These are phyloP conservation scores for Aegilops sharonensis DNA, from an alignment of 176 grass and related monocot species.

Conservation along the genomic window DNA sequence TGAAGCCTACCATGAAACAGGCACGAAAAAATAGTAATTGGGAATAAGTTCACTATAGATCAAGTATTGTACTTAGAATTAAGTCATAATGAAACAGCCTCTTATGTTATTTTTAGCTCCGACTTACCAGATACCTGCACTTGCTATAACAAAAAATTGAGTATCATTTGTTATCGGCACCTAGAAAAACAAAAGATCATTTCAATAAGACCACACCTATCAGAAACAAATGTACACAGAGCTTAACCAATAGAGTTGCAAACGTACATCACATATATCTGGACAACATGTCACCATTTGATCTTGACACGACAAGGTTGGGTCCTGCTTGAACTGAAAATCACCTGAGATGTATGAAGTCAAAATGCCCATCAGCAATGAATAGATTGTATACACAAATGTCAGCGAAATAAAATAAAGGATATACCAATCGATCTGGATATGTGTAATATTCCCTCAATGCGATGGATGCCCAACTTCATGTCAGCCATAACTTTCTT, in stretches of 20 bases:
- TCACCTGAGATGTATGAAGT: conserved; percentile 2
- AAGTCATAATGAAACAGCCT: neutral
- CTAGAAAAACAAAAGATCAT: conserved; percentile 5
- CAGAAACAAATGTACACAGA: neutral
- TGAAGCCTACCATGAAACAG: neutral
- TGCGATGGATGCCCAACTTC: too few relatives aligned
- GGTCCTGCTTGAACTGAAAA: conserved; percentile 5
- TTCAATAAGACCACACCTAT: neutral
- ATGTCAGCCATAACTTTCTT: too few relatives aligned
- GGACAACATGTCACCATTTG: conserved; percentile 16
- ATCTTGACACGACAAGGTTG: neutral
- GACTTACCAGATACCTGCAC: conserved; percentile 37
- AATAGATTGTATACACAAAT: neutral
- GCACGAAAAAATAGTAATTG: neutral
- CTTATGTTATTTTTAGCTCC: conserved; percentile 5
- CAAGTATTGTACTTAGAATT: neutral
- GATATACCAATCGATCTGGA: neutral
- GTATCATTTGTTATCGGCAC: conserved; percentile 21
- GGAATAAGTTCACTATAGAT: neutral
- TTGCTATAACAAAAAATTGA: conserved; percentile 42
- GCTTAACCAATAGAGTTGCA: neutral
- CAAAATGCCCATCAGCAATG: neutral
- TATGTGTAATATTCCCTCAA: neutral
- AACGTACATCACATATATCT: too few relatives aligned
- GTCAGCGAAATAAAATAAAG: neutral